These are phyloP conservation scores for Neurospora discreta DNA, from an alignment of 495 filamentous ascomycete species.

Conservation along the genomic window DNA sequence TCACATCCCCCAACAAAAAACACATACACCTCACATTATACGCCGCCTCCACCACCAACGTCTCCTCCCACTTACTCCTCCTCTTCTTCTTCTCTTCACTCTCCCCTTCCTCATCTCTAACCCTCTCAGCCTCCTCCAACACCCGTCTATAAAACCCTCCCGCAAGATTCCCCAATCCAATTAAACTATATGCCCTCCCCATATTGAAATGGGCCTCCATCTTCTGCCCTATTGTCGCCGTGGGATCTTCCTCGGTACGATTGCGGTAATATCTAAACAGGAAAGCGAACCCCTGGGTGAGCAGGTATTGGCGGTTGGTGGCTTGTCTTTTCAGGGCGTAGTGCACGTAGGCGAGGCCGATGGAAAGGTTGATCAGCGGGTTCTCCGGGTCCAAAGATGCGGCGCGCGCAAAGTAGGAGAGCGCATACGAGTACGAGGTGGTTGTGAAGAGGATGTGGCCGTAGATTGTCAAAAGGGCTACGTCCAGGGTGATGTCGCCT, in stretches of 20 bases:
- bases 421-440: slow-evolving; percentile 65
- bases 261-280: slow-evolving; percentile 63
- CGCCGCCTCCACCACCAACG: slow-evolving; percentile 64
- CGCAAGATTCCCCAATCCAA: slow-evolving; percentile 71
- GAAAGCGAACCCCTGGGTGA: slow-evolving; percentile 76
- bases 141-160: slow-evolving; percentile 56
- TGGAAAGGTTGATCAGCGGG: slow-evolving; percentile 59
- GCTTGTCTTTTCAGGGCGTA: slow-evolving; percentile 78
- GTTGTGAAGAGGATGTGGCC: slow-evolving; percentile 75
- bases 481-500: slow-evolving; percentile 29
- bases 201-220: slow-evolving; percentile 83
- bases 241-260: slow-evolving; percentile 21
- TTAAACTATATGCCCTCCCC: slow-evolving; percentile 65
- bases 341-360: slow-evolving; percentile 69
- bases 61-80: slow-evolving; percentile 30
- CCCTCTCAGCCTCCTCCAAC: slow-evolving; percentile 12
- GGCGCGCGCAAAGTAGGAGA: slow-evolving; percentile 86
- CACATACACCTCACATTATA: slow-evolving; percentile 52
- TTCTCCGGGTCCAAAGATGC: slow-evolving; percentile 68
- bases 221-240: slow-evolving; percentile 7
- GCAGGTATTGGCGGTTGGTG: slow-evolving; percentile 77
- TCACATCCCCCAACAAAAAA: slow-evolving; percentile 22
- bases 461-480: slow-evolving; percentile 73
- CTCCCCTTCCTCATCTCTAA: not conserved
- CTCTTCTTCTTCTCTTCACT: not conserved